Base-by-base conservation (phyloP, 371 early-diverging fungal species). In the Nematocida minor region DNA sequence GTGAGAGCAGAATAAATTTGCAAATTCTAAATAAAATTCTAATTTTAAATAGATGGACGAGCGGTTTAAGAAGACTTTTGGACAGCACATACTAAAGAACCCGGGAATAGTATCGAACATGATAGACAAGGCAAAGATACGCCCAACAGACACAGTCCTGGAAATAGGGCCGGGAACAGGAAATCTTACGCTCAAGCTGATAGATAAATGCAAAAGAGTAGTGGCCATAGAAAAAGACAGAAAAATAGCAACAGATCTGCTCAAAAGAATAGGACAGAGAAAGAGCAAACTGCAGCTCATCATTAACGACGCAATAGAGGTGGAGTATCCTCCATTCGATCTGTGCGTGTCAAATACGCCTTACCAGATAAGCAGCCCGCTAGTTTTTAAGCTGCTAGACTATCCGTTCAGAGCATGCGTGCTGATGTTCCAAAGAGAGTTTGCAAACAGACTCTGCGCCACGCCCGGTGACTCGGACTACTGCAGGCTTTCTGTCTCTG, bases 161-260 rank as follows among this genome's bases (percentile, higher is more conserved):
- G 99, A 98, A 88, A 90, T 98, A 62, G 99, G 97, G 85, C 96
- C 96, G 9, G 99, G 99, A 87, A 98, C 97, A n/a, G 99, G 99
- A 85, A 97, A 95, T 86, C 88, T 98, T 82, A 95, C 96, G 4
- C 90, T 96, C 41, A 91, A 92, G 86, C 92, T 97, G 64, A 87
- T 98, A 55, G 91, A 90, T 66, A 89, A 91, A 74, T 91, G 92
- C 68, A 96, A 96, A 83, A 93, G 91, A 86, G 92, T 85, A 38
- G 54, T 94, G 11, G 67, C 79, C 42, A 79, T 82, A 31, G 99
- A 98, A 88, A 91, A 91, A 86, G 97, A 98, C 87, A 92, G 92
- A 60, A 89, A 95, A 79, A 86, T 98, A 80, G 97, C 97, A 22
- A 93, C 95, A 16, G 97, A 98, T 84, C 87, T 98, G 74, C 89